Evolutionary conservation across 768 basidiomycete genomes (phyloP).

Genomic region (Vishniacozyma victoriae): DNA sequence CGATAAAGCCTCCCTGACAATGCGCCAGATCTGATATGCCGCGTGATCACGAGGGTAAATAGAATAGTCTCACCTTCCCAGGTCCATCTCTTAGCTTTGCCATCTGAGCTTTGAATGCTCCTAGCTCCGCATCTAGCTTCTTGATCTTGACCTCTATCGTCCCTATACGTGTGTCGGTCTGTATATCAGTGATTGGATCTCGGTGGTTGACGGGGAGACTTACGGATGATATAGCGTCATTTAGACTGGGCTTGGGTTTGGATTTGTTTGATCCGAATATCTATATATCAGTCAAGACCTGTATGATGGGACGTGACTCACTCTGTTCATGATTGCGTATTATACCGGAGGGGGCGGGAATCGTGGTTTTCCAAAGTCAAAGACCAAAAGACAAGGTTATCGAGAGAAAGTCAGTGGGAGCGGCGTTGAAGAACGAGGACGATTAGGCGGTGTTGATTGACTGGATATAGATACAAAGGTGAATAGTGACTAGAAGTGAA

Average conservation of each 20-base stretch:
- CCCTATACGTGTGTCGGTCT: constrained; percentile 83
- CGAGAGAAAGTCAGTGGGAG: no score
- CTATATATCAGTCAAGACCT: constrained; percentile 9
- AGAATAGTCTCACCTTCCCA: constrained; percentile 64
- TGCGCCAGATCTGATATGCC: no score
- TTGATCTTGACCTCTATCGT: constrained; percentile 93
- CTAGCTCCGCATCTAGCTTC: constrained; percentile 90
- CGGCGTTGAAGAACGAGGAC: no score
- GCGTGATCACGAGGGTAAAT: neutral
- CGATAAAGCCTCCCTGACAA: no score
- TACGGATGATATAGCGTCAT: constrained; percentile 81
- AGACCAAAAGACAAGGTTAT: no score
- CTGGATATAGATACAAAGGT: no score
- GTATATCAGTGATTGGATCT: neutral
- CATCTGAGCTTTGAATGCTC: constrained; percentile 92
- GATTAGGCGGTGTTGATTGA: no score
- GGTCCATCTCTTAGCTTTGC: constrained; percentile 85
- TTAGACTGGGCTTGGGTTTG: constrained; percentile 76
- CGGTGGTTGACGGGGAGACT: constrained; percentile 25
- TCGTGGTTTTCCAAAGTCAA: no score
- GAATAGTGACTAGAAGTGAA: no score
- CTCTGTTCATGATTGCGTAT: constrained; percentile 45
- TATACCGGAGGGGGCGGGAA: no score
- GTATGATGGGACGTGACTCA: constrained; percentile 9
- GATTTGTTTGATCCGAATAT: constrained; percentile 48